Conservation (phyloP, 257 asterid species). For the Nicotiana knightiana region DNA sequence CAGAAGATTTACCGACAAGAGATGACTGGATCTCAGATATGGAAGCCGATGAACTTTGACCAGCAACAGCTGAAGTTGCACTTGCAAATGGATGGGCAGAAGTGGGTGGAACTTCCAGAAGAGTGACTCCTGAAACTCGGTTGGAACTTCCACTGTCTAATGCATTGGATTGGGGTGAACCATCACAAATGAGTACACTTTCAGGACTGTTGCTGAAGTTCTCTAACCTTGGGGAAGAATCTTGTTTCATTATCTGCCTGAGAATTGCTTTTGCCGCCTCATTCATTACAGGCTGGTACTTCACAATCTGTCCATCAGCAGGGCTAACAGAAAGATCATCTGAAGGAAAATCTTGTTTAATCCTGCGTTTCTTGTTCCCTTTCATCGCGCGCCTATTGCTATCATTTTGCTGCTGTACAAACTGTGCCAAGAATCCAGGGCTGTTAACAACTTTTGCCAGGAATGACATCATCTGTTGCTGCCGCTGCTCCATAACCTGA, state of each 20-base stretch:
- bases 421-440: constrained; percentile 81
- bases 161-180: constrained; percentile 24
- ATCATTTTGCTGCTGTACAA: constrained; percentile 75
- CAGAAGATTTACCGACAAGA: constrained; percentile 27
- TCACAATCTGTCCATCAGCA: constrained; percentile 65
- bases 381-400: constrained; percentile 42
- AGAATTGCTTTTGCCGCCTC: constrained; percentile 80
- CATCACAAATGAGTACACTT: constrained; percentile 35
- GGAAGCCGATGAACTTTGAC: constrained; percentile 23
- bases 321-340: constrained; percentile 33
- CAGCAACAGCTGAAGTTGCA: constrained; percentile 19
- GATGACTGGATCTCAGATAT: constrained; percentile 33
- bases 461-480: constrained; percentile 93
- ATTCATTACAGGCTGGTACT: constrained; percentile 66
- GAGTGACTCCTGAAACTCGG: constrained; percentile 52
- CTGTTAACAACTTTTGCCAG: constrained; percentile 89
- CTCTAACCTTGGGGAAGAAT: constrained; percentile 56
- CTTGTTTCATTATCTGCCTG: constrained; percentile 53
- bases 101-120: constrained; percentile 51
- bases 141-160: constrained; percentile 29
- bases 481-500: constrained; percentile 95
- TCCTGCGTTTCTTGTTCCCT: constrained; percentile 72
- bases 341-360: constrained; percentile 47
- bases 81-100: constrained; percentile 31
- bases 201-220: constrained; percentile 38